phyloP scores from a whole-genome alignment of 1,139 yeast genomes.

The Saccharomyces hybrid region DNA sequence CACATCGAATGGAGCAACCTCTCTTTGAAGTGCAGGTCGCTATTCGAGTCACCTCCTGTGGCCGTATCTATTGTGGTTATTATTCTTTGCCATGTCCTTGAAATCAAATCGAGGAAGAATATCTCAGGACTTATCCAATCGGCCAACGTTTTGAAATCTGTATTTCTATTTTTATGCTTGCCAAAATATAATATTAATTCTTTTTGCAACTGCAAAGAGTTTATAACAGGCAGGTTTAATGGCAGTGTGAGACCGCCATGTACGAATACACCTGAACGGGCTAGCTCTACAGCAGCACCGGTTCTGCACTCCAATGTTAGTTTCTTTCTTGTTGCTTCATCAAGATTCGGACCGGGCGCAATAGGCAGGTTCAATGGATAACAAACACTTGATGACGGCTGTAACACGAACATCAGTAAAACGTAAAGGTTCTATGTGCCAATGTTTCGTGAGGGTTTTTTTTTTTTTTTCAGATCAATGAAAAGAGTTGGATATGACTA shows the following conservation, averaged over 20 bases:
- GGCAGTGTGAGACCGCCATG: slow-evolving; percentile 64
- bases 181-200: slow-evolving; percentile 25
- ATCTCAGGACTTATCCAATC: slow-evolving; percentile 50
- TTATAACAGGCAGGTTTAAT: slow-evolving; percentile 38
- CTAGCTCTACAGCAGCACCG: slow-evolving; percentile 54
- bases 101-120: slow-evolving; percentile 50
- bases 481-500: background rate
- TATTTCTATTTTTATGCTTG: slow-evolving; percentile 15
- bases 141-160: slow-evolving; percentile 21
- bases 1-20: slow-evolving; percentile 55
- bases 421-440: no score
- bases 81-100: slow-evolving; percentile 48
- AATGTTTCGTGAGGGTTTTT: background rate
- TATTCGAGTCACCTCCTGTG: slow-evolving; percentile 7
- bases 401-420: slow-evolving; percentile 29
- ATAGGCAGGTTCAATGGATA: slow-evolving; percentile 29
- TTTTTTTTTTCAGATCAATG: background rate
- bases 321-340: slow-evolving; percentile 18
- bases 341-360: slow-evolving; percentile 6
- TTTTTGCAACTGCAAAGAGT: slow-evolving; percentile 30
- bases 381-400: slow-evolving; percentile 32
- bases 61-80: slow-evolving; percentile 14
- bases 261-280: slow-evolving; percentile 52
- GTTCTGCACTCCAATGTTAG: slow-evolving; percentile 48
- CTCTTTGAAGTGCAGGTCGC: slow-evolving; percentile 40